Evolutionary conservation across 163 green algal genomes (phyloP), one percentile per base, ranked within the genome.

Genomic region (Scenedesmus sp.): DNA sequence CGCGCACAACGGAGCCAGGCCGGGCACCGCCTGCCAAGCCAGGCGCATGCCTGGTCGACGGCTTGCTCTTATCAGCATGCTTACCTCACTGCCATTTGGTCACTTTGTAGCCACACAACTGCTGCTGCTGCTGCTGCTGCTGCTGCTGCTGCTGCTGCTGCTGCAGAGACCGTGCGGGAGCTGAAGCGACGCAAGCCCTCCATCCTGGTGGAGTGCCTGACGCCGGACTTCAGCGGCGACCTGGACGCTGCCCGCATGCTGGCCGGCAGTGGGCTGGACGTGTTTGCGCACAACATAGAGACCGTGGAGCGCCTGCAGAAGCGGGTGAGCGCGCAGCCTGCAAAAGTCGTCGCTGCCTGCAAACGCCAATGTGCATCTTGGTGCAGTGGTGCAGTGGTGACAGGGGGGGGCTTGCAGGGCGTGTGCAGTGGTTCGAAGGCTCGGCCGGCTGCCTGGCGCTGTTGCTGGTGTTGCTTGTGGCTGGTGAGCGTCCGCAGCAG

Each of bases 201-300:
- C n/a, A 93, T 99, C 26, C 92, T 99, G 35, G 72, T 81, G 72
- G 96, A 98, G 90, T 97, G 94, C 82, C 91, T 98, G 16, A 94
- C 94, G 0, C 95, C 95, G 16, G 97, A 98, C 93, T 98, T 98
- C 85, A 49, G 80, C 33, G 97, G 95, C 20, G 89, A 90, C 51
- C 43, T 78, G 33, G 49, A 37, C 13, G 72, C 72, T 18, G 73
- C 86, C 24, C n/a, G 33, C 13, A 22, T n/a, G n/a, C 88, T 89
- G 10, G 70, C 89, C 1, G n/a, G 73, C 56, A 85, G 53, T 7
- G 97, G 97, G 9, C 93, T 99, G 70, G 97, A 99, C 91, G 97
- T 99, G 42, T 98, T 96, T 94, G 97, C 97, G 5, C 97, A 99
- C 95, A 99, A 99, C 94, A 94, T 99, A 33, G 97, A 99, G 95